Evolutionary conservation across 2,329 filamentous ascomycete genomes (phyloP).

Genomic region (Ophiostoma novo-ulmi): DNA sequence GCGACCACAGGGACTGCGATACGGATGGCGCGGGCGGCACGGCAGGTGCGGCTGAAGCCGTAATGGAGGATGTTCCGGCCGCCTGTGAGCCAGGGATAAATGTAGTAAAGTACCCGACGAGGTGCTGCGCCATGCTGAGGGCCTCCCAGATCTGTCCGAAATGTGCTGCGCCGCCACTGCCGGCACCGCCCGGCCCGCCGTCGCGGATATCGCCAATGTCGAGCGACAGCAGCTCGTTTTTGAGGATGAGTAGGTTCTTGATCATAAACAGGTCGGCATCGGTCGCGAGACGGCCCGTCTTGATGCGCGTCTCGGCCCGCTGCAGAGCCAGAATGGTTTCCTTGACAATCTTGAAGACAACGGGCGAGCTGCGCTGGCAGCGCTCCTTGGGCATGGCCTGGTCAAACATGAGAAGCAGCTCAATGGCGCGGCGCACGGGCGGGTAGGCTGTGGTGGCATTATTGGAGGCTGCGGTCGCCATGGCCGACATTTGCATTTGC

Average conservation of each 20-base stretch:
- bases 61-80: neutral
- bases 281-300: constrained; percentile 34
- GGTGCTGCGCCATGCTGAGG: constrained; percentile 50
- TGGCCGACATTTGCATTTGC: neutral
- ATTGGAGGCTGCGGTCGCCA: constrained; percentile 42
- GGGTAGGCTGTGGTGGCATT: constrained; percentile 56
- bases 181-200: constrained; percentile 13
- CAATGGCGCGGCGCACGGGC: constrained; percentile 53
- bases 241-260: constrained; percentile 88
- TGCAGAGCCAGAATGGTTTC: constrained; percentile 82
- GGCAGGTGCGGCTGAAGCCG: neutral
- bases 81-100: constrained; percentile 44
- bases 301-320: constrained; percentile 59
- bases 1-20: constrained; percentile 41
- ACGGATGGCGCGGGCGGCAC: neutral
- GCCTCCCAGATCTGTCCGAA: constrained; percentile 62
- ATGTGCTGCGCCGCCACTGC: constrained; percentile 46
- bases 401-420: constrained; percentile 58
- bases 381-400: constrained; percentile 60
- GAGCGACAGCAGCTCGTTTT: constrained; percentile 91
- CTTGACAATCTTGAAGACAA: constrained; percentile 70
- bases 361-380: constrained; percentile 51
- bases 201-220: constrained; percentile 72
- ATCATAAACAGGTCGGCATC: constrained; percentile 90
- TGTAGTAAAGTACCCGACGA: constrained; percentile 55